Base-by-base conservation (phyloP, 2,329 filamentous ascomycete genomes). In the Blumeriella jaapii region DNA sequence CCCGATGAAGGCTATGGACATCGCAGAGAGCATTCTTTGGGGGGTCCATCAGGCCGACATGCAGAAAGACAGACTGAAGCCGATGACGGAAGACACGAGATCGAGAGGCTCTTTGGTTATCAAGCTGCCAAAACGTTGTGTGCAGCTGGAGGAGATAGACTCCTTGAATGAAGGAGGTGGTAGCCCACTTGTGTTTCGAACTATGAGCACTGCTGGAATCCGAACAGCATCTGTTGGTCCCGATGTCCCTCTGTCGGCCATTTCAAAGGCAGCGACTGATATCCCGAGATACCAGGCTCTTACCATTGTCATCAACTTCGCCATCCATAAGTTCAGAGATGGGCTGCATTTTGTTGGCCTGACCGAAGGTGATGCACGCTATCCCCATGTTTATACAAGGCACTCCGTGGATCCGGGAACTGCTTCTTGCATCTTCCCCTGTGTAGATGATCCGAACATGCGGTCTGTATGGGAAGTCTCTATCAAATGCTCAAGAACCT, bases 261-360 rank as follows among this genome's bases (percentile, higher is more conserved):
- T 45, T 13, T 50, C 49, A 31, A 59, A 50, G 39, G 50, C 56
- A 14, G 57, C 53, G 29, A 53, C 47, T 18, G 58, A 56, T 29
- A 60, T 57, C 24, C 52, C 49, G 12, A 58, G 61, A 39, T 82
- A 73, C 52, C 68, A 69, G 34, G 67, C 74, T n/a, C 53, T 83
- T 31, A 69, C 63, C 30, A 55, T 84, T 28, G 68, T 70, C 29
- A 80, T 95, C 38, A 82, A 91, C 20, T 98, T 94, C 53, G 65
- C 68, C 14, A 74, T 84, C 20, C 74, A 74, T 32, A 74, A 74
- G 48, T 78, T 87, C 32, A 71, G 84, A 29, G 91, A 98, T 56
- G 89, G 85, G 14, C 59, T 96, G 39, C 87, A 95, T 41, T 98
- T 95, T 59, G 83, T 93, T 11, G 87, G 91, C 3, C 71, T 91